Conservation (phyloP, 129 eudicot species). For the Centella asiatica region DNA sequence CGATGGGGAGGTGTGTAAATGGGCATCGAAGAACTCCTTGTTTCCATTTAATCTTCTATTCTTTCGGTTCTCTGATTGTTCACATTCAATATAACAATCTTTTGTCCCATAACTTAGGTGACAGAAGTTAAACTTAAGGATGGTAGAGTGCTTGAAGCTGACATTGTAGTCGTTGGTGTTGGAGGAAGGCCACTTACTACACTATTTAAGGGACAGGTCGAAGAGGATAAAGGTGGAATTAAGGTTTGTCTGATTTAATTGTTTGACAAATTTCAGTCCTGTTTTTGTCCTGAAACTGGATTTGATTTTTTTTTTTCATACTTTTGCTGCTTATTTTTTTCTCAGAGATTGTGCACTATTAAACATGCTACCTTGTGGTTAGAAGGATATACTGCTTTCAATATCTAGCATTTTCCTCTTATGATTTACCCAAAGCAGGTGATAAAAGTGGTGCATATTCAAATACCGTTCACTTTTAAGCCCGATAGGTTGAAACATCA, state of each 20-base stretch:
- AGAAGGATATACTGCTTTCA: background rate
- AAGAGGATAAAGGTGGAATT: constrained; percentile 96
- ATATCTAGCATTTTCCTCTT: background rate
- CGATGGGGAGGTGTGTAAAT: constrained; percentile 59
- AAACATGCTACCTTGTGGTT: background rate
- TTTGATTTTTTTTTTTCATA: background rate
- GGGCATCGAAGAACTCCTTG: constrained; percentile 1
- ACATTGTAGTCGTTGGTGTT: constrained; percentile 94
- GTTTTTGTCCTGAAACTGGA: background rate
- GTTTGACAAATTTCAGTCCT: background rate
- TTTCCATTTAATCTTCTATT: background rate
- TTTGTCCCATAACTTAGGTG: constrained; percentile 39
- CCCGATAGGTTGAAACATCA: background rate
- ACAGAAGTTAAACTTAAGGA: constrained; percentile 82
- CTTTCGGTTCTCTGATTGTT: background rate
- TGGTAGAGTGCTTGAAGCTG: constrained; percentile 94
- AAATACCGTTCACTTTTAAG: background rate
- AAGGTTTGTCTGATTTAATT: constrained; percentile 45
- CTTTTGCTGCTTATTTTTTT: background rate
- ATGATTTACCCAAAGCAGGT: background rate
- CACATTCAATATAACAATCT: background rate
- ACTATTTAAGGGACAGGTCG: constrained; percentile 93
- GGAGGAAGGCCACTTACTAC: constrained; percentile 83
- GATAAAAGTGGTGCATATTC: background rate
- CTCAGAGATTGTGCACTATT: background rate